Evolutionary conservation across 2,329 filamentous ascomycete species (phyloP), one percentile per base, ranked within the genome.

Genomic region (Pseudophaeomoniella oleicola): DNA sequence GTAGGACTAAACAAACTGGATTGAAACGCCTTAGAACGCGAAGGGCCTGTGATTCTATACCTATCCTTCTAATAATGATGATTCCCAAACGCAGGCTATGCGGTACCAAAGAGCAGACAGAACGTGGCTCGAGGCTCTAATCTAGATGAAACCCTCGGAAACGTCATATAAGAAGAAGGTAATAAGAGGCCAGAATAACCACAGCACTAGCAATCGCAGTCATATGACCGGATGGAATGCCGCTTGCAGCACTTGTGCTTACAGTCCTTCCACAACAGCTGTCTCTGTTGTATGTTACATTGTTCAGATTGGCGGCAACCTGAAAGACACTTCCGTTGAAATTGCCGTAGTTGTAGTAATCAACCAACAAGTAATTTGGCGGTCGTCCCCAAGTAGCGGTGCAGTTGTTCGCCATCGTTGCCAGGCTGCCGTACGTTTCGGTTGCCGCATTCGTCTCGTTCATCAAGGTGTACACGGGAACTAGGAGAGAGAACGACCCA

Each of bases 361-460:
- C 84, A 16, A 90, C 82, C 37, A 90, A 76, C 35, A 92, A 63
- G 50, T 86, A 76, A 50, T 80, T 88, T 2, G 84, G 85, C 1
- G 81, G 67, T 5, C 72, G 70, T 14, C 66, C 66, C 81, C 81
- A 90, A 59, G 49, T 55, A 62, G 63, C 43, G 16, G 62, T 63
- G 53, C 84, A 92, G 41, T 75, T 71, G n/a, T 69, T 56, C 1
- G 73, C 73, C 39, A 72, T 71, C 11, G 61, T 45, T 0, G 81
- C 83, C 4, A 88, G 59, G 50, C 75, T 81, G 19, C 81, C 80
- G 37, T 18, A 5, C 4, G 22, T 36, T 4, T 30, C 14, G 1
- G 62, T 65, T 10, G 67, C 68, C 10, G 69, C 74, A 51, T 92
- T 92, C 13, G 82, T 88, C 41, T 70, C 59, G 47, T 83, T 83